These are phyloP conservation scores for Penicillium sp. DNA, from an alignment of 2,329 filamentous ascomycete species.

Conservation along the genomic window DNA sequence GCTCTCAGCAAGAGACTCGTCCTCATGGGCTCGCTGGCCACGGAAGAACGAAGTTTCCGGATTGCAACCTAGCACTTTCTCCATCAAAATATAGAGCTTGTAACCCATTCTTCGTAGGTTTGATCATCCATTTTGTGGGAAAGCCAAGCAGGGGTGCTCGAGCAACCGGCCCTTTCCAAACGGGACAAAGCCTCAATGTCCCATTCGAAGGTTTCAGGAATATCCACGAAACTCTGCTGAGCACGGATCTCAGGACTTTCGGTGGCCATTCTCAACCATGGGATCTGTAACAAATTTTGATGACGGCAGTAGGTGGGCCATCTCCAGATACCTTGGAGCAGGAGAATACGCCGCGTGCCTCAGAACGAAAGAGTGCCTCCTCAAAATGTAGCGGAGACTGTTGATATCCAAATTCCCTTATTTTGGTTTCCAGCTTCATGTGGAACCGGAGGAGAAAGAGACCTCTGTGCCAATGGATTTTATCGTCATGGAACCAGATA, in stretches of 20 bases:
- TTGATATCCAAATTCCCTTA: not conserved
- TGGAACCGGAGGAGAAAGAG: not conserved
- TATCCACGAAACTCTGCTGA: not conserved
- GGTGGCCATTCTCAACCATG: not conserved
- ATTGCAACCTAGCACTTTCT: not conserved
- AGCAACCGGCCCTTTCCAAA: not conserved
- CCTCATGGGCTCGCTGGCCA: no score
- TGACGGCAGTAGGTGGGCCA: not conserved
- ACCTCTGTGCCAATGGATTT: not conserved
- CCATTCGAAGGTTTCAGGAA: not conserved
- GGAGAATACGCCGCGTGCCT: not conserved
- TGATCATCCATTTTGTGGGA: not conserved
- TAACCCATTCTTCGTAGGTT: not conserved
- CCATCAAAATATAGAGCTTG: not conserved
- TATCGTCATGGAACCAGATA: not conserved
- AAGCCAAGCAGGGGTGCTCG: not conserved
- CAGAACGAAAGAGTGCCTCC: not conserved
- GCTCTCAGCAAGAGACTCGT: no score
- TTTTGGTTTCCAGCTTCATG: not conserved
- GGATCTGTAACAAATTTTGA: not conserved
- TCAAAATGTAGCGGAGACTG: not conserved
- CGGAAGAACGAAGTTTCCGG: not conserved
- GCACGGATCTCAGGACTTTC: not conserved
- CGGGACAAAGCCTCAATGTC: not conserved
- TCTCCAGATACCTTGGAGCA: not conserved